These are phyloP conservation scores for Blakeslea trispora DNA, from an alignment of 371 early-diverging fungal genomes.

Conservation along the genomic window DNA sequence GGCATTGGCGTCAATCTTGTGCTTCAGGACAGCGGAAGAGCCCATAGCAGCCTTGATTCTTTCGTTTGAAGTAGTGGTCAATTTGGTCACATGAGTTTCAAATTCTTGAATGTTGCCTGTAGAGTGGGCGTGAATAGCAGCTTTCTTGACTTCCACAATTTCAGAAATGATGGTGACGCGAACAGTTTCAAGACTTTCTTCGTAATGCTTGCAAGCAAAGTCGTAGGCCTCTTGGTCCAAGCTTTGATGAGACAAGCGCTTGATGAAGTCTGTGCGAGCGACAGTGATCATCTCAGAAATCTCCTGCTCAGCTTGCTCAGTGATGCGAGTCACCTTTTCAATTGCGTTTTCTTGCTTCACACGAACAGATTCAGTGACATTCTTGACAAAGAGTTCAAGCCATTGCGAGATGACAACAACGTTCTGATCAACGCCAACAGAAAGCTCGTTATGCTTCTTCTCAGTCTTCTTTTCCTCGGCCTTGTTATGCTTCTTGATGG, in stretches of 20 bases:
- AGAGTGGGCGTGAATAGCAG: slow-evolving; percentile 28
- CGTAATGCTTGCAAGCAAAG: slow-evolving; percentile 35
- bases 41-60: slow-evolving; percentile 31
- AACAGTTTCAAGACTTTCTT: slow-evolving; percentile 27
- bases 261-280: slow-evolving; percentile 31
- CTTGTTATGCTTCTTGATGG: slow-evolving; percentile 18
- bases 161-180: slow-evolving; percentile 21
- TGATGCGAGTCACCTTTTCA: slow-evolving; percentile 9
- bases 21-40: slow-evolving; percentile 21
- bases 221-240: slow-evolving; percentile 29
- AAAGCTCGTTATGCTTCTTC: slow-evolving; percentile 3
- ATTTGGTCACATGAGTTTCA: slow-evolving; percentile 16
- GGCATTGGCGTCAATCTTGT: slow-evolving; percentile 13
- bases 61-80: slow-evolving; percentile 14
- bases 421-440: slow-evolving; percentile 30
- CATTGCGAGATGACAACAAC: slow-evolving; percentile 25
- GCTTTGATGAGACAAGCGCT: slow-evolving; percentile 24
- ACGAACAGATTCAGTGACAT: slow-evolving; percentile 14
- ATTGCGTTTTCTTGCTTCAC: slow-evolving; percentile 10
- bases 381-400: slow-evolving; percentile 30
- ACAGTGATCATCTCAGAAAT: slow-evolving; percentile 23
- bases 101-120: slow-evolving; percentile 20
- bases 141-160: slow-evolving; percentile 31
- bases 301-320: slow-evolving; percentile 31
- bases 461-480: slow-evolving; percentile 18